Percentiles rank a stretch among this genome's conserved stretches.
Evolutionary conservation across 2,329 filamentous ascomycete species (phyloP).

Genomic region (Cladophialophora immunda): DNA sequence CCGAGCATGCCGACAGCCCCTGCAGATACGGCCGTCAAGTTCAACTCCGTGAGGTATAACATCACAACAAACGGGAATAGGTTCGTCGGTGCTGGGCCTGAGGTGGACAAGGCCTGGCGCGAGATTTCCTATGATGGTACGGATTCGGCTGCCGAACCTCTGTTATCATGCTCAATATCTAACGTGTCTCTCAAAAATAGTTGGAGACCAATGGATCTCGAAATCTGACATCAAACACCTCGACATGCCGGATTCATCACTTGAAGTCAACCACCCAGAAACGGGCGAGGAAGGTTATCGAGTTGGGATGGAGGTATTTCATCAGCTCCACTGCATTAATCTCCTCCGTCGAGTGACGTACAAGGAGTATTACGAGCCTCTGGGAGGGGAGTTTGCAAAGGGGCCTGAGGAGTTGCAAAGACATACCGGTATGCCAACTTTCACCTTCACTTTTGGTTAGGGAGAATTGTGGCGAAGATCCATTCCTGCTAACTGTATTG

Average conservation of each 20-base stretch:
- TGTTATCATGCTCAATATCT: background rate
- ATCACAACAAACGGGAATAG: conserved; percentile 53
- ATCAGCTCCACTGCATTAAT: conserved; percentile 64
- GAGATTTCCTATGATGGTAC: conserved; percentile 59
- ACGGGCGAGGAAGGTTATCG: conserved; percentile 67
- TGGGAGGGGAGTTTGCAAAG: conserved; percentile 59
- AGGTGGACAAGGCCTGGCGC: conserved; percentile 67
- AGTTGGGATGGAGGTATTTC: conserved; percentile 67
- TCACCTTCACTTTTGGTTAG: conserved; percentile 45
- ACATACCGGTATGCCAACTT: conserved; percentile 63
- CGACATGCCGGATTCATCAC: conserved; percentile 60
- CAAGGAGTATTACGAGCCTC: conserved; percentile 53
- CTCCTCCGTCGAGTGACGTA: conserved; percentile 59
- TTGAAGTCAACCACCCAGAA: conserved; percentile 64
- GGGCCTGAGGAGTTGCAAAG: conserved; percentile 53
- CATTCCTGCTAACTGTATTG: background rate
- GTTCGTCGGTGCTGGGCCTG: conserved; percentile 64
- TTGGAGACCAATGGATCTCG: conserved; percentile 69
- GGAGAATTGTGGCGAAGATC: conserved; percentile 39
- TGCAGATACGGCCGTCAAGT: conserved; percentile 57
- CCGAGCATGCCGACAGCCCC: conserved; percentile 45
- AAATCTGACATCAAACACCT: conserved; percentile 63
- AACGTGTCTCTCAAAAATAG: conserved; percentile 1
- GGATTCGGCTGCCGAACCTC: background rate
- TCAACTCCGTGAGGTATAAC: conserved; percentile 61